phyloP scores from a whole-genome alignment of 345 rosid genomes.

The Moricandia arvensis region DNA sequence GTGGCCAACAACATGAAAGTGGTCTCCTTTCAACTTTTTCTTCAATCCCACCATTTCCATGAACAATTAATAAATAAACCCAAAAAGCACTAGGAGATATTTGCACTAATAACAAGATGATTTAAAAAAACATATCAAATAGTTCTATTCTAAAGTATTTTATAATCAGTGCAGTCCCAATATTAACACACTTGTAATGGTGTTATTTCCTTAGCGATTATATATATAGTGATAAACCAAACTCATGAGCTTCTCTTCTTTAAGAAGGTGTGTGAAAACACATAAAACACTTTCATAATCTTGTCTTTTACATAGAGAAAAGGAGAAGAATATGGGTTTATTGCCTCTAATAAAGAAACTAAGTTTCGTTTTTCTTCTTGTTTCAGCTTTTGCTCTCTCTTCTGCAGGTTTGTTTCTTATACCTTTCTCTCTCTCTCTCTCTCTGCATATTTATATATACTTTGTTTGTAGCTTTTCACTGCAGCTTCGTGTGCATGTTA shows the following conservation, averaged over 20 bases:
- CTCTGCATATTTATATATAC: not conserved
- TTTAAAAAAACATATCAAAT: not conserved
- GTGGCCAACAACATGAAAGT: conserved; percentile 62
- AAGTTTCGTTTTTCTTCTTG: conserved; percentile 50
- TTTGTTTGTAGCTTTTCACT: conserved; percentile 28
- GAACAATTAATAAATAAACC: conserved; percentile 34
- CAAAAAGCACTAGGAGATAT: conserved; percentile 12
- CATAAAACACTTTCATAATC: conserved; percentile 19
- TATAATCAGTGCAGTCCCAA: not conserved
- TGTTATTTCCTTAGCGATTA: conserved; percentile 8
- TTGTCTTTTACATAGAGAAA: not conserved
- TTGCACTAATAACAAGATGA: not conserved
- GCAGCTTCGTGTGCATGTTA: conserved; percentile 23
- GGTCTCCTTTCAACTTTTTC: conserved; percentile 49
- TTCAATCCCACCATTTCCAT: conserved; percentile 33
- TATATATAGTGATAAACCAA: conserved; percentile 32
- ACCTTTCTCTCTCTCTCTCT: not conserved
- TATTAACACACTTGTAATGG: conserved; percentile 1
- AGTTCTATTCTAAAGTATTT: not conserved
- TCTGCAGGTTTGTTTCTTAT: conserved; percentile 44
- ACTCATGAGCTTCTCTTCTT: conserved; percentile 29
- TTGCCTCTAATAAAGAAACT: conserved; percentile 40
- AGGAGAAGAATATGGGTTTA: conserved; percentile 37
- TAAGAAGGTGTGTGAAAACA: conserved; percentile 18
- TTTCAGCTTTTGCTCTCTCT: conserved; percentile 47